Evolutionary conservation across 768 basidiomycete genomes (phyloP).

Genomic region (Trametes punicea): DNA sequence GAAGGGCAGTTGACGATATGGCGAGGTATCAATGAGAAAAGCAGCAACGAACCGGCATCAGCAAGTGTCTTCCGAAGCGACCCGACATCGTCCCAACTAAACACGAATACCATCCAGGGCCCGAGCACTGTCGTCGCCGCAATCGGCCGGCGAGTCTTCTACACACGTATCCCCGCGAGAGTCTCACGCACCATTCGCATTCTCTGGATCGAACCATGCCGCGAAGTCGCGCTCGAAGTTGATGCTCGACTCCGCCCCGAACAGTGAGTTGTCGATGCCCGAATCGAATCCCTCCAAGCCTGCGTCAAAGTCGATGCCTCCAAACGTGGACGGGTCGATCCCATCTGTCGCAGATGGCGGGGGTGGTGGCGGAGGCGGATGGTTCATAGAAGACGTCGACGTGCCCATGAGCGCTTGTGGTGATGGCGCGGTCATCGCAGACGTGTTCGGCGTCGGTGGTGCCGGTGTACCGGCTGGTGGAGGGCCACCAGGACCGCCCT

Average conservation of each 20-base stretch:
- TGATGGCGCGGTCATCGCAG: constrained; percentile 37
- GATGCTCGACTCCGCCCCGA: constrained; percentile 28
- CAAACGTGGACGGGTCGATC: constrained; percentile 13
- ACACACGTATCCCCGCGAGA: not conserved
- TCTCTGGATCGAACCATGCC: constrained; percentile 68
- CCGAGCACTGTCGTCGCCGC: not conserved
- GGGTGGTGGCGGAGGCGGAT: constrained; percentile 18
- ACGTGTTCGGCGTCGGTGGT: constrained; percentile 35
- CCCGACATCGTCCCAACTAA: not conserved
- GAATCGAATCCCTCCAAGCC: constrained; percentile 40
- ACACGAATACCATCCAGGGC: not conserved
- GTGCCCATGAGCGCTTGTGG: constrained; percentile 35
- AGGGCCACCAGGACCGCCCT: constrained; percentile 20
- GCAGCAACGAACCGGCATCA: not conserved
- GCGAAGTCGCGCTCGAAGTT: constrained; percentile 75
- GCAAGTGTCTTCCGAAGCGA: constrained; percentile 1
- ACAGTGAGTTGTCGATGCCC: constrained; percentile 29
- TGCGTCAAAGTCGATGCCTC: constrained; percentile 38
- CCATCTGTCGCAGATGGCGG: constrained; percentile 22
- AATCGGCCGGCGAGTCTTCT: not conserved
- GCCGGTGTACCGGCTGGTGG: constrained; percentile 25
- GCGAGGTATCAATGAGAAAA: constrained; percentile 3
- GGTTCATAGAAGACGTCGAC: constrained; percentile 16
- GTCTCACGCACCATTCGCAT: not conserved
- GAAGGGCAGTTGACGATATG: not conserved